These are phyloP conservation scores for Cucurbita moschata DNA, from an alignment of 306 rosid genomes.

Conservation along the genomic window DNA sequence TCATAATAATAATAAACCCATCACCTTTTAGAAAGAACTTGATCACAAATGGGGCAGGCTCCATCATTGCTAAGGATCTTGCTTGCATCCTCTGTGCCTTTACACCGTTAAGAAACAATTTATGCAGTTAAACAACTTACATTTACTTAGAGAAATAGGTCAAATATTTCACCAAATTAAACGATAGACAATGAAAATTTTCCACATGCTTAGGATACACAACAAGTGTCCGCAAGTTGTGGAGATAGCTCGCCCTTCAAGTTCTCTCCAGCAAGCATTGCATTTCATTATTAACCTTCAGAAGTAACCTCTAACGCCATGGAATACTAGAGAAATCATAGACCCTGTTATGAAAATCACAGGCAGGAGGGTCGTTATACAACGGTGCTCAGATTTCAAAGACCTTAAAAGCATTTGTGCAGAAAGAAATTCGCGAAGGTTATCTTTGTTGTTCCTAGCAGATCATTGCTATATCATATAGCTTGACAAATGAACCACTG, in stretches of 20 bases:
- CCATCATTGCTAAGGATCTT: slow-evolving; percentile 86
- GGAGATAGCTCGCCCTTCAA: slow-evolving; percentile 85
- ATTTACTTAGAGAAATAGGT: not conserved
- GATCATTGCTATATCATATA: not conserved
- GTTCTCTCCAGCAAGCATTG: slow-evolving; percentile 96
- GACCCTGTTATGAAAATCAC: slow-evolving; percentile 17
- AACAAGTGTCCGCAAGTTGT: slow-evolving; percentile 90
- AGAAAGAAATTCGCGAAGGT: not conserved
- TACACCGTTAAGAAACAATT: slow-evolving; percentile 32
- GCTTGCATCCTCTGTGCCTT: slow-evolving; percentile 93
- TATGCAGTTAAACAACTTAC: not conserved
- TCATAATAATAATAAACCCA: not conserved
- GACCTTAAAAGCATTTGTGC: not conserved
- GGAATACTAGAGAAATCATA: slow-evolving; percentile 19
- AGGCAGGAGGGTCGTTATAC: not conserved
- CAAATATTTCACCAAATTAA: not conserved
- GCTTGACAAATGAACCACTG: not conserved
- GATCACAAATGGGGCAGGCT: slow-evolving; percentile 91
- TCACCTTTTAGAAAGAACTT: slow-evolving; percentile 96
- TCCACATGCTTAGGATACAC: slow-evolving; percentile 48
- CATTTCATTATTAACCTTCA: slow-evolving; percentile 72
- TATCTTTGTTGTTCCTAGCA: not conserved
- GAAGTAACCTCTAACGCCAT: slow-evolving; percentile 17
- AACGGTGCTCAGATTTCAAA: not conserved
- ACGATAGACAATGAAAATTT: not conserved